Conservation (phyloP, 495 filamentous ascomycete species). For the Copromyces sp. region DNA sequence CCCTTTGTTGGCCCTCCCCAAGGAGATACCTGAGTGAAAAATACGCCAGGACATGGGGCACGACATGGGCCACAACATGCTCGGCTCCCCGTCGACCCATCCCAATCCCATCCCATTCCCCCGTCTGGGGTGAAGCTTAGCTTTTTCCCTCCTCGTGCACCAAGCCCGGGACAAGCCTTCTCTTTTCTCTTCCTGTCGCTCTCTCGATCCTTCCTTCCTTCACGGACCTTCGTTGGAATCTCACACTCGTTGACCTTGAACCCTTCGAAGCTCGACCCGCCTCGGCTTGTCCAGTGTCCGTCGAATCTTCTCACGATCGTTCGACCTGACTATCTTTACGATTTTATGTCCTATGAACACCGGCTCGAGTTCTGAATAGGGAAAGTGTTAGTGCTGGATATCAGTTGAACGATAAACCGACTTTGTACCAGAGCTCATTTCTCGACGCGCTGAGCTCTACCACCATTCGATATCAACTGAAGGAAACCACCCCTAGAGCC, state of each 20-base stretch:
- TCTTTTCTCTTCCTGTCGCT: conserved; percentile 14
- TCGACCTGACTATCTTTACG: neutral
- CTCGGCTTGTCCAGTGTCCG: neutral
- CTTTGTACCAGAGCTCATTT: neutral
- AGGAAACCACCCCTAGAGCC: neutral
- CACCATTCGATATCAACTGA: neutral
- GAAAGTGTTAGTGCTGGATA: neutral
- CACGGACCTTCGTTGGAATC: neutral
- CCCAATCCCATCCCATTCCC: conserved; percentile 1
- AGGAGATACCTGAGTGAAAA: neutral
- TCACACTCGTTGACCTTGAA: conserved; percentile 3
- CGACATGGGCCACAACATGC: conserved; percentile 7
- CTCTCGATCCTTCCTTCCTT: neutral
- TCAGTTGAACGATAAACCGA: neutral
- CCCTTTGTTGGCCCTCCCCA: conserved; percentile 2
- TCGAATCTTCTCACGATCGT: neutral
- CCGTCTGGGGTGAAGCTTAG: conserved; percentile 1
- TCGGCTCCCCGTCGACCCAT: conserved; percentile 1
- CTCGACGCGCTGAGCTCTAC: neutral
- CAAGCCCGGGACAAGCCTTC: neutral
- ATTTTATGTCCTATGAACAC: neutral
- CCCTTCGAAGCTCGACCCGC: neutral
- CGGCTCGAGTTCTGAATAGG: neutral
- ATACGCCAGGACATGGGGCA: conserved; percentile 6
- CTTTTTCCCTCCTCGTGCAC: neutral